Base-by-base conservation (phyloP, 2,329 filamentous ascomycete species). In the Scortechinia acanthostroma region DNA sequence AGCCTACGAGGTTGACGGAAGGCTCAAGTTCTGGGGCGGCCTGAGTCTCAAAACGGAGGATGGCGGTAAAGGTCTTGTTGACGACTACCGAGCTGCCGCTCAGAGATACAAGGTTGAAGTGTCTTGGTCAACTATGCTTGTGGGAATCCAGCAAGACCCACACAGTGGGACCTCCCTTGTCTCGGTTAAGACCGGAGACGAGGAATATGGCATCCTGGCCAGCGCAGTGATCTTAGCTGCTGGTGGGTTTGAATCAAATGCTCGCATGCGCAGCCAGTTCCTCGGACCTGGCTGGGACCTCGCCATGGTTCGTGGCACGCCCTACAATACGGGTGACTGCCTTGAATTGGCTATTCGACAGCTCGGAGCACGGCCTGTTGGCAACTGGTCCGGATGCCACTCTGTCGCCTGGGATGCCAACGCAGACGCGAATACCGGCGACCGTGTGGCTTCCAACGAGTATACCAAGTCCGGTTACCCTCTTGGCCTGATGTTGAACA, bases 381-480 rank as follows among this genome's bases (percentile, higher is more conserved):
- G 81, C 0, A 70, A 84, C 52, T 83, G 76, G 69, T 76, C 75
- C 0, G 80, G 81, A 0, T 86, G 81, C 51, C 82, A 86, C 54
- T 74, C 76, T 1, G 74, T 76, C 0, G 73, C 73, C 3, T 86
- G 82, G 81, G 81, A 86, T 53, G 77, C 77, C 1, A 73, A 83
- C 52, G 73, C 80, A 0, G 68, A 73, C 0, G 56, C 69, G 0
- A 55, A 77, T 48, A 62, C 63, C 0, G 81, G 81, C 3, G 74
- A 84, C 50, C 68, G 76, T 2, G 61, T 60, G n/a, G 60, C 76
- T 2, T 80, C 80, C 3, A 86, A 86, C 52, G 73, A 84, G 55
- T 83, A 74, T 53, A 86, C 81, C 4, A 86, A 86, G 54, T 82
- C 76, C 1, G 82, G 81, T 1, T 86, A 86, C 51, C 80, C 82